Percentiles rank a stretch among this genome's conserved stretches.
These are phyloP conservation scores for Trichoderma atroviride DNA, from an alignment of 2,329 filamentous ascomycete species.

Conservation along the genomic window DNA sequence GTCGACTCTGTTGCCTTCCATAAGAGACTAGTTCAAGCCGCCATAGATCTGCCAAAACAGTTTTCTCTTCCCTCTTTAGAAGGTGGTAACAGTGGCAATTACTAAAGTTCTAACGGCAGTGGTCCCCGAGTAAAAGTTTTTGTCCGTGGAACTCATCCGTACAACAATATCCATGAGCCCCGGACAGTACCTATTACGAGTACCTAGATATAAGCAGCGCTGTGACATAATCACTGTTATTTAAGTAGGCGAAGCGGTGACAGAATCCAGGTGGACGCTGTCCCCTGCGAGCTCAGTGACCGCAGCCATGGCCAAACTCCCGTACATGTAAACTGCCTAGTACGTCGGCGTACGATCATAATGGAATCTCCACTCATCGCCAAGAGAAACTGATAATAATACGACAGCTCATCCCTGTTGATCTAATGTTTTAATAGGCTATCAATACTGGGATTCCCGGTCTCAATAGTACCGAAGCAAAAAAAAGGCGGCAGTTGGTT, in stretches of 20 bases:
- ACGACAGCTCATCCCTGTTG: neutral
- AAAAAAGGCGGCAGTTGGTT: too few species aligned
- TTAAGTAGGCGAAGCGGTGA: neutral
- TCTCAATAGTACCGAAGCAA: too few species aligned
- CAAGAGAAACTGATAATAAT: neutral
- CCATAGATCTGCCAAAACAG: neutral
- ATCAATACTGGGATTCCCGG: neutral
- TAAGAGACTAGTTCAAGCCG: neutral
- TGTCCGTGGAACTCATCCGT: neutral
- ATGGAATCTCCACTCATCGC: neutral
- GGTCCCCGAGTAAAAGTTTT: neutral
- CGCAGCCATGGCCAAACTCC: neutral
- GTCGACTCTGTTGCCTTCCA: neutral
- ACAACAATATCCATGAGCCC: neutral
- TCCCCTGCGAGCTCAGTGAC: neutral
- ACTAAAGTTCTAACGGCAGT: neutral
- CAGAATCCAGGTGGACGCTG: neutral
- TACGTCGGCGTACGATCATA: neutral
- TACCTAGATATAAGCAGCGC: neutral
- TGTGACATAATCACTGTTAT: neutral
- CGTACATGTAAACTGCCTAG: neutral
- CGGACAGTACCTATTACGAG: neutral
- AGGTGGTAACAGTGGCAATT: neutral
- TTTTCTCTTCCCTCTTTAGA: neutral
- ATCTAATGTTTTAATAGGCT: neutral